Evolutionary conservation across 306 rosid genomes (phyloP), one percentile per base, ranked within the genome.

Genomic region (Carpinus viminea): DNA sequence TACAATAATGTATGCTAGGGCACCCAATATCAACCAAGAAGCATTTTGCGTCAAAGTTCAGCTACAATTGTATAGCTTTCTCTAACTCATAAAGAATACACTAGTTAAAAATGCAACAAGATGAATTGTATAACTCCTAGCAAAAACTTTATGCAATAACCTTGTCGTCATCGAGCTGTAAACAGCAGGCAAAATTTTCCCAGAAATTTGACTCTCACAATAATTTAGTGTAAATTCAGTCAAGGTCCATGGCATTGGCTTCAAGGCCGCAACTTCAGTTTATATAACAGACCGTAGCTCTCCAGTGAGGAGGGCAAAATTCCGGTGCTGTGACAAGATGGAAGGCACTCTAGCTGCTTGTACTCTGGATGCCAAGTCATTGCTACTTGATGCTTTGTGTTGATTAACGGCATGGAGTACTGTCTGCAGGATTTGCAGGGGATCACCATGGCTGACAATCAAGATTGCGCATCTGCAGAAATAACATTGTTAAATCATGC

Each of bases 401-500:
- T 90, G 80, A 56, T 86, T 88, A 69, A 86, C 90, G 3, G 87
- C 93, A 83, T 78, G 81, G 69, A 88, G 56, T 26, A 94, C 72
- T 64, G 98, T 80, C 79, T 87, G 97, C 80, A 94, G 83, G 80
- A 94, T 90, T 85, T 94, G 98, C 56, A 92, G 88, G 68, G 97
- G 86, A 83, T 92, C 93, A 9, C 97, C 97, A 66, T 94, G 98
- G 89, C 98, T 87, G 47, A 92, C 93, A 48, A 95, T 88, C 86
- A 95, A 83, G 88, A 92, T 78, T 11, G 86, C 80, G 81, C 93
- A 88, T 71, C 98, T 95, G 86, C 80, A 64, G 72, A 47, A 70
- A 26, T 8, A 50, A 36, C 9, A 36, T 38, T 74, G 26, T 16
- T 2, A 17, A 16, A 56, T 56, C 15, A 21, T 12, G 70, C 18